Evolutionary conservation across 1,139 yeast species (phyloP).

Genomic region (Petasospora fabianii): DNA sequence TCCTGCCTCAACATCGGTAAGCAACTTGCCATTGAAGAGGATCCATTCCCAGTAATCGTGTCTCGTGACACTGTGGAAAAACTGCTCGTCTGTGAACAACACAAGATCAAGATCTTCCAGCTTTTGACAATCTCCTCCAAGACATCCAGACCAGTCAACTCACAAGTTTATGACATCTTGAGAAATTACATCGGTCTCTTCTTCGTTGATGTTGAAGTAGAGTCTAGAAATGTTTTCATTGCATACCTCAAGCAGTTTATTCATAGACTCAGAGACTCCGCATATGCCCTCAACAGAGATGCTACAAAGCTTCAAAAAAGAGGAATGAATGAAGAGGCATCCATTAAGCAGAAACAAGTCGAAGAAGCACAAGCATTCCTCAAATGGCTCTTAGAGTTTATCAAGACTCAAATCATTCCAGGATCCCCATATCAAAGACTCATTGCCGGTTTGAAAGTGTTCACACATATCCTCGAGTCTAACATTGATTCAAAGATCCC

Average conservation of each 20-base stretch:
- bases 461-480: conserved; percentile 46
- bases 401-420: conserved; percentile 49
- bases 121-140: conserved; percentile 60
- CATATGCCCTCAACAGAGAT: conserved; percentile 53
- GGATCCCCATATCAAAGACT: conserved; percentile 67
- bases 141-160: conserved; percentile 52
- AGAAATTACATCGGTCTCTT: conserved; percentile 43
- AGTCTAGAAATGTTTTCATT: conserved; percentile 58
- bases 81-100: conserved; percentile 43
- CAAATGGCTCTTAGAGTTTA: conserved; percentile 37
- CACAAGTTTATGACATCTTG: conserved; percentile 41
- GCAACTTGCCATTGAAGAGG: conserved; percentile 48
- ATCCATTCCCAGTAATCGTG: conserved; percentile 45
- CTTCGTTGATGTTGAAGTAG: conserved; percentile 62
- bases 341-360: conserved; percentile 29
- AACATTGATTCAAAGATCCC: conserved; percentile 42
- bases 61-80: conserved; percentile 34
- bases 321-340: conserved; percentile 34
- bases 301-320: conserved; percentile 37
- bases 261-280: conserved; percentile 61
- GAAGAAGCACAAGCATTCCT: conserved; percentile 39
- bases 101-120: conserved; percentile 57
- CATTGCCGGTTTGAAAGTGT: conserved; percentile 47
- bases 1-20: conserved; percentile 65
- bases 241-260: conserved; percentile 60